Conservation (phyloP, 2,329 filamentous ascomycete genomes). For the Leptographium lundbergii region DNA sequence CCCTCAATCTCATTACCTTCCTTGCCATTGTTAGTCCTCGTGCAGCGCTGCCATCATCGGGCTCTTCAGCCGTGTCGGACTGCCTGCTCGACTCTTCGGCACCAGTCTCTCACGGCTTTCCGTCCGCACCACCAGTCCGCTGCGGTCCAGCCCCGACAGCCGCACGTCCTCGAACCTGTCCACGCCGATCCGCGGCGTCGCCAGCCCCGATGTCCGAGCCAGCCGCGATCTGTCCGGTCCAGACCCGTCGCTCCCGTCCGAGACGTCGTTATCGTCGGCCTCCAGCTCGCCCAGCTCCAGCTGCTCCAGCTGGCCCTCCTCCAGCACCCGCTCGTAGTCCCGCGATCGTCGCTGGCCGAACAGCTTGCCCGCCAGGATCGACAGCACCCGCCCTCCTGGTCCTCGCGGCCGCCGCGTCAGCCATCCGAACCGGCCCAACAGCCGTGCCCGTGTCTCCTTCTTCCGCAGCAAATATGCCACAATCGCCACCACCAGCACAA, state of each 20-base stretch:
- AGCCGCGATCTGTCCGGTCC: conserved; percentile 1
- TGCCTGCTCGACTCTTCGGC: conserved; percentile 43
- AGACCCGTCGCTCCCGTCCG: neutral
- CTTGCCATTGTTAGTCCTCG: conserved; percentile 16
- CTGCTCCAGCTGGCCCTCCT: conserved; percentile 54
- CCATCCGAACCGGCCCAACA: conserved; percentile 41
- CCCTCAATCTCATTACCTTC: neutral
- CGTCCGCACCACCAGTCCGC: conserved; percentile 65
- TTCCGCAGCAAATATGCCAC: conserved; percentile 65
- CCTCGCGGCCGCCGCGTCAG: conserved; percentile 26
- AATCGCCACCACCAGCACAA: conserved; percentile 57
- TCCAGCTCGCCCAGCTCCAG: conserved; percentile 64
- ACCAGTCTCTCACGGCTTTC: conserved; percentile 79
- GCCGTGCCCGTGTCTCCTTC: conserved; percentile 55
- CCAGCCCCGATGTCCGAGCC: conserved; percentile 47
- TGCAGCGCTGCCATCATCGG: conserved; percentile 38
- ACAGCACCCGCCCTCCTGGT: conserved; percentile 24
- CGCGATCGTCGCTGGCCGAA: conserved; percentile 41
- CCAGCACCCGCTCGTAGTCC: conserved; percentile 72
- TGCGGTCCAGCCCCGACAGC: conserved; percentile 44
- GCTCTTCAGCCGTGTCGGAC: conserved; percentile 47
- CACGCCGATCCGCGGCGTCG: conserved; percentile 49
- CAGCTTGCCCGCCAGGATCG: conserved; percentile 45
- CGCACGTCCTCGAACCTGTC: conserved; percentile 36
- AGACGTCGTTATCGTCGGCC: conserved; percentile 48